Conservation (phyloP, 1,284 basidiomycete species). For the Ustilago nuda region DNA sequence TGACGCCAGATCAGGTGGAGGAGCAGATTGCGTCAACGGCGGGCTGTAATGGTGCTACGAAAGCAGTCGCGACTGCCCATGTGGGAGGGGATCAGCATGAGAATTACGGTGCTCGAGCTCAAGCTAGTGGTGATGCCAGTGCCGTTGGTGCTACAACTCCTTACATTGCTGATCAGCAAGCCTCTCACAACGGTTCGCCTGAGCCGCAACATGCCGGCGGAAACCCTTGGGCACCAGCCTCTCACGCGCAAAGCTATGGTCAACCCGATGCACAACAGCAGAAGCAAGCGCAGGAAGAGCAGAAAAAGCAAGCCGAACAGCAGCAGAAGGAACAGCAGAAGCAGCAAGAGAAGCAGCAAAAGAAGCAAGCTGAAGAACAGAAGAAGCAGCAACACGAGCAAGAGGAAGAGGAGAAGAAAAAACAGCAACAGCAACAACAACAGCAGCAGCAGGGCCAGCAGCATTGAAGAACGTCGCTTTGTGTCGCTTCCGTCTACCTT, state of each 20-base stretch:
- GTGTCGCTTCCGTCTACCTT: background rate
- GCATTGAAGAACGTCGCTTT: background rate
- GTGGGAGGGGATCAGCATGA: constrained; percentile 1
- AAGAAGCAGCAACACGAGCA: constrained; percentile 1
- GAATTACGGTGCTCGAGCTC: constrained; percentile 8
- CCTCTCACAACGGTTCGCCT: background rate
- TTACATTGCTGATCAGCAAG: constrained; percentile 7
- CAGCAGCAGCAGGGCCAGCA: background rate
- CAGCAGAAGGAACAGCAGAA: constrained; percentile 77
- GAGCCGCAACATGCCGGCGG: background rate
- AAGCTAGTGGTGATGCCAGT: constrained; percentile 2
- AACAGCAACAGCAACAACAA: constrained; percentile 1
- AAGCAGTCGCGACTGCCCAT: background rate
- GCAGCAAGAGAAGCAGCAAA: constrained; percentile 77
- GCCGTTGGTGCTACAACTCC: background rate
- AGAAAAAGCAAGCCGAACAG: constrained; percentile 4
- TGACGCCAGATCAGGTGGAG: constrained; percentile 29
- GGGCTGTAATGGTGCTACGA: constrained; percentile 3
- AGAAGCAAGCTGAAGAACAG: constrained; percentile 13
- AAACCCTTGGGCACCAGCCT: background rate
- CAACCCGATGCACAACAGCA: background rate
- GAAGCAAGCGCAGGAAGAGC: background rate
- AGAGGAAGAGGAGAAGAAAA: constrained; percentile 10
- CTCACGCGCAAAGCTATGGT: constrained; percentile 2
- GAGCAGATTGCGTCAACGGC: background rate